phyloP scores from a whole-genome alignment of 2,329 filamentous ascomycete species.

The Pestalotiopsis sp. region DNA sequence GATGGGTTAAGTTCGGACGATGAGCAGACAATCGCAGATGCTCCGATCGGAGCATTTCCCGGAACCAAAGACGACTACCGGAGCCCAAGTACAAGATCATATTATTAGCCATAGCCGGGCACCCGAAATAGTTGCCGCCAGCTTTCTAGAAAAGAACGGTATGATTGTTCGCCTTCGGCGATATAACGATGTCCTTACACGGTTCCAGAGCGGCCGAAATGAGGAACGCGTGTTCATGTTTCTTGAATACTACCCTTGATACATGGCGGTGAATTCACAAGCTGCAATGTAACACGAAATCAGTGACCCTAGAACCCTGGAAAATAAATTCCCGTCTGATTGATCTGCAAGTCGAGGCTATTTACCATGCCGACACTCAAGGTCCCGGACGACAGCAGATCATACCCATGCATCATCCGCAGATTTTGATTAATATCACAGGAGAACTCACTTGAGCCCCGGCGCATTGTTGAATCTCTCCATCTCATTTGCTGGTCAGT shows the following conservation, averaged over 20 bases:
- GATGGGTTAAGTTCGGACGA: conserved; percentile 47
- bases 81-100: conserved; percentile 28
- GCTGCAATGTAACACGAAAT: neutral
- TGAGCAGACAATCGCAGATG: conserved; percentile 28
- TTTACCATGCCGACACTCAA: neutral
- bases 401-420: neutral
- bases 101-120: conserved; percentile 24
- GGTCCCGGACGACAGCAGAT: neutral
- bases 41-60: conserved; percentile 29
- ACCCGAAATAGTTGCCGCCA: neutral
- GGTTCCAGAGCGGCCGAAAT: neutral
- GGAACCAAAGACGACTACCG: conserved; percentile 28
- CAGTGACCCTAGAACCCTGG: neutral
- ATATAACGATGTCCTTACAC: neutral
- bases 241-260: neutral
- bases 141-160: neutral
- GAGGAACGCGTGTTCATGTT: conserved; percentile 3
- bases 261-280: neutral
- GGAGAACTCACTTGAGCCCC: neutral
- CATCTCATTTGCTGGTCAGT: neutral
- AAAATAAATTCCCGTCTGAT: neutral
- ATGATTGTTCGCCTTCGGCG: neutral
- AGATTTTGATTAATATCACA: neutral
- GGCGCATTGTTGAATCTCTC: neutral
- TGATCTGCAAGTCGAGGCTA: neutral